Evolutionary conservation across 2,329 filamentous ascomycete species (phyloP), one percentile per base, ranked within the genome.

Genomic region (Cladorrhinum sp.): DNA sequence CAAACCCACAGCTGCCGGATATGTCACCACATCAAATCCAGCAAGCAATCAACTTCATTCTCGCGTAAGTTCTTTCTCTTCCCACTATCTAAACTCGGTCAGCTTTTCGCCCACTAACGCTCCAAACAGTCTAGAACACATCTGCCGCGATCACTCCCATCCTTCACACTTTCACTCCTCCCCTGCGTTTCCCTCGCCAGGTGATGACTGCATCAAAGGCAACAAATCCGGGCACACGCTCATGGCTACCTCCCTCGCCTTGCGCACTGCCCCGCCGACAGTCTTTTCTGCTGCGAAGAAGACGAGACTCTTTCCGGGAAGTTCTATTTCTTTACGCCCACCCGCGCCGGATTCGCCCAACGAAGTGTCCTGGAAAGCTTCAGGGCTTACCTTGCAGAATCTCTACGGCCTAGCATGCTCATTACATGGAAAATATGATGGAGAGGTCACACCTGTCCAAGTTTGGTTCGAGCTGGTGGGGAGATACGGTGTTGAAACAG

Each of bases 381-480:
- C 73, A 0, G 69, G 72, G 48, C 72, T 83, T 27, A 77, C 76
- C 1, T 75, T 83, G 24, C 68, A 71, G 27, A 71, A 72, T 16
- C 74, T 83, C 22, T 71, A 76, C 61, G 75, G 75, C n/a, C 75
- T 83, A 2, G 79, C 81, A 1, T 68, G 70, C 54, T 75, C 76
- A 48, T 72, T 83, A 23, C 79, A 77, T 67, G 72, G 75, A 2
- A 72, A 75, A 25, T 71, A 76, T 25, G 70, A 72, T 55, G 58
- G 69, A 18, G 80, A 83, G 67, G 67, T 83, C 41, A 77, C 80
- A 25, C 81, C 81, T 16, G 77, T 83, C 24, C 81, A 83, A 70
- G 80, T 77, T 1, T 83, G 80, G 81, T 84, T 83, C 68, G 81
- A 83, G 73, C 74, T 83, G 24, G 76, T 75, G 23, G 68, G 63